A percentile compares a stretch with the other conserved stretches of the same genome.
Evolutionary conservation across 2,329 filamentous ascomycete genomes (phyloP).

Genomic region (Xylaria sp.): DNA sequence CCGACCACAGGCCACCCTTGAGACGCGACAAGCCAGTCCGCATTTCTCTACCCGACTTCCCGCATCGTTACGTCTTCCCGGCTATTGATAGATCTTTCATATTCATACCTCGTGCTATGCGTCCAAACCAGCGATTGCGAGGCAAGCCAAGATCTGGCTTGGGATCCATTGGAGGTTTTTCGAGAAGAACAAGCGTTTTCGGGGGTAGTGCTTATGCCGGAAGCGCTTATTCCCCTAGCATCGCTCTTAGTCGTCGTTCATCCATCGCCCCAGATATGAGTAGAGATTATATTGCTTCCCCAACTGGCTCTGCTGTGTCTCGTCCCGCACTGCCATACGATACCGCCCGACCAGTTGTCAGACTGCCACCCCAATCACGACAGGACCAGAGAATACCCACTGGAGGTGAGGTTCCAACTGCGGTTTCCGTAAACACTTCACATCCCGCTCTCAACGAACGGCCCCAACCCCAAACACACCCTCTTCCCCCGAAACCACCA

Average conservation of each 20-base stretch:
- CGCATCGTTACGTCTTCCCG: slow-evolving; percentile 90
- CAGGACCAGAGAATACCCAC: slow-evolving; percentile 46
- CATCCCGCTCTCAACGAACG: slow-evolving; percentile 62
- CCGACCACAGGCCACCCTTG: slow-evolving; percentile 92
- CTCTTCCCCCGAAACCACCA: slow-evolving; percentile 67
- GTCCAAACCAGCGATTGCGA: slow-evolving; percentile 85
- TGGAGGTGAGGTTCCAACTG: slow-evolving; percentile 41
- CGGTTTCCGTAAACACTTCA: slow-evolving; percentile 37
- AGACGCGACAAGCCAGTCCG: slow-evolving; percentile 96
- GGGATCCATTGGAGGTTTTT: slow-evolving; percentile 73
- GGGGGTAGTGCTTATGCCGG: slow-evolving; percentile 72
- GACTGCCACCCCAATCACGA: slow-evolving; percentile 74
- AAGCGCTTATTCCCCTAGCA: slow-evolving; percentile 85
- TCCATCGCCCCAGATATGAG: slow-evolving; percentile 75
- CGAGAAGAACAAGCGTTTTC: slow-evolving; percentile 86
- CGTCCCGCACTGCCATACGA: slow-evolving; percentile 72
- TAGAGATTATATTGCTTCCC: slow-evolving; percentile 81
- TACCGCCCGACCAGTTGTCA: slow-evolving; percentile 77
- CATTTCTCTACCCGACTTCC: slow-evolving; percentile 84
- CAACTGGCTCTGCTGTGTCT: slow-evolving; percentile 81
- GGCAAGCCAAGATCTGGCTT: slow-evolving; percentile 79
- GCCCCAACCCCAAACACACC: slow-evolving; percentile 67
- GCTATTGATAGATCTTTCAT: slow-evolving; percentile 93
- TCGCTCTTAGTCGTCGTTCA: slow-evolving; percentile 88
- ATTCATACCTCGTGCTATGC: slow-evolving; percentile 93